Evolutionary conservation across 2,329 filamentous ascomycete genomes (phyloP).

Genomic region (Fusarium duplospermum): DNA sequence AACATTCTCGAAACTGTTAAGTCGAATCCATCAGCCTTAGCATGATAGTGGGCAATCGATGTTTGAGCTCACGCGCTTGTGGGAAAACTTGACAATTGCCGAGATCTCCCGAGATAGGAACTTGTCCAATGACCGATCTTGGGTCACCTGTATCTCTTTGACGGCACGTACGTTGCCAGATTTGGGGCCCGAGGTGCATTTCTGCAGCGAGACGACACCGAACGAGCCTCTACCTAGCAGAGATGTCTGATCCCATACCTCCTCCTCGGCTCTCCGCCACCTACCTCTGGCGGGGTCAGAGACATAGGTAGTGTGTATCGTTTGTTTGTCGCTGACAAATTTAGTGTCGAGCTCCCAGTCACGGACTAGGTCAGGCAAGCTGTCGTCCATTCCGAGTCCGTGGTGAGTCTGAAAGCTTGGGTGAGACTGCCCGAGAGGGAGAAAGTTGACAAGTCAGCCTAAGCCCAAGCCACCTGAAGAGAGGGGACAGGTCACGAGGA

Average conservation of each 20-base stretch:
- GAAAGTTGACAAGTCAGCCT: neutral
- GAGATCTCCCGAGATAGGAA: neutral
- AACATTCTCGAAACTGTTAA: neutral
- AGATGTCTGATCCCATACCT: neutral
- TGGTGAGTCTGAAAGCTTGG: neutral
- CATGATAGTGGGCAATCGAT: neutral
- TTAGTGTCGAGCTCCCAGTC: neutral
- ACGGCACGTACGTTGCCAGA: neutral
- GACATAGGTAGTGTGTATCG: neutral
- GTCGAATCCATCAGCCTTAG: neutral
- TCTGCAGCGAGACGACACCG: neutral
- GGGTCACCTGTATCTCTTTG: neutral
- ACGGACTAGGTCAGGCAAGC: neutral
- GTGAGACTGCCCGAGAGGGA: neutral
- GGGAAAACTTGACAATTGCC: conserved; percentile 5
- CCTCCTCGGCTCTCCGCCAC: neutral
- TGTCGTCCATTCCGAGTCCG: neutral
- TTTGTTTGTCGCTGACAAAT: neutral
- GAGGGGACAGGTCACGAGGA: neutral
- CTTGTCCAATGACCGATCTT: neutral
- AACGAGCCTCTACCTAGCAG: neutral
- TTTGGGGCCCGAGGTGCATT: neutral
- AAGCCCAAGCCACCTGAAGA: neutral
- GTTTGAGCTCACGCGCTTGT: neutral
- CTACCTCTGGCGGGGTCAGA: neutral